A percentile compares a stretch with the other conserved stretches of the same genome.
These are phyloP conservation scores for Globisporangium abappressorium DNA, from an alignment of 352 stramenopile species.

Conservation along the genomic window DNA sequence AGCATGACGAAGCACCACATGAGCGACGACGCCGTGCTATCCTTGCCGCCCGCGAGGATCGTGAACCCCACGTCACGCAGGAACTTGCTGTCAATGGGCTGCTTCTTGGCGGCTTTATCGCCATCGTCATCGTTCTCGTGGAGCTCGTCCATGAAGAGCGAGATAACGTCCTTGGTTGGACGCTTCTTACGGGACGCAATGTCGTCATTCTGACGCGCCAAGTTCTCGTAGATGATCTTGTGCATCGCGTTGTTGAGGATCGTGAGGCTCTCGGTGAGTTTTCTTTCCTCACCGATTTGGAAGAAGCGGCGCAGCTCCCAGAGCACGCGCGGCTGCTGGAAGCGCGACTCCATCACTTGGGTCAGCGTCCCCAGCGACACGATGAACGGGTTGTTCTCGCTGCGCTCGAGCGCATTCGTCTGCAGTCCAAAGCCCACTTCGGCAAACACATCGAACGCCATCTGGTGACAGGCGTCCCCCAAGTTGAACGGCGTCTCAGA, in stretches of 20 bases:
- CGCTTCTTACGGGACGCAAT: background rate
- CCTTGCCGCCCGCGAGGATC: conserved; percentile 53
- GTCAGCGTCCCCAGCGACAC: conserved; percentile 4
- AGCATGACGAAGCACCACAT: conserved; percentile 56
- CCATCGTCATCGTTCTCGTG: background rate
- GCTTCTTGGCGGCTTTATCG: background rate
- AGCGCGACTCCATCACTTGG: conserved; percentile 18
- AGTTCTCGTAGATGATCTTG: conserved; percentile 49
- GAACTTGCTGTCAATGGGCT: conserved; percentile 20
- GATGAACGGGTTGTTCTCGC: conserved; percentile 44
- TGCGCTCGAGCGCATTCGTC: conserved; percentile 36
- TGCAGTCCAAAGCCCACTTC: conserved; percentile 49
- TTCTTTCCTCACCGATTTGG: conserved; percentile 35
- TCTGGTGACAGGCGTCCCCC: conserved; percentile 37
- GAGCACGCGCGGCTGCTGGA: conserved; percentile 33
- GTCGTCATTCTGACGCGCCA: conserved; percentile 22
- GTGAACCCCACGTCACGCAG: conserved; percentile 49
- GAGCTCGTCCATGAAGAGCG: conserved; percentile 22
- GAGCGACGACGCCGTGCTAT: conserved; percentile 53
- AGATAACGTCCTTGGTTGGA: conserved; percentile 24
- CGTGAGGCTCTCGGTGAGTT: conserved; percentile 34
- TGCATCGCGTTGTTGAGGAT: conserved; percentile 46
- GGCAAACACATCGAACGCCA: conserved; percentile 53
- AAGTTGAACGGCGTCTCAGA: conserved; percentile 10
- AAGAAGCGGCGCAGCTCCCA: conserved; percentile 39